Conservation (phyloP, 495 filamentous ascomycete species). For the Penicillium fimorum region DNA sequence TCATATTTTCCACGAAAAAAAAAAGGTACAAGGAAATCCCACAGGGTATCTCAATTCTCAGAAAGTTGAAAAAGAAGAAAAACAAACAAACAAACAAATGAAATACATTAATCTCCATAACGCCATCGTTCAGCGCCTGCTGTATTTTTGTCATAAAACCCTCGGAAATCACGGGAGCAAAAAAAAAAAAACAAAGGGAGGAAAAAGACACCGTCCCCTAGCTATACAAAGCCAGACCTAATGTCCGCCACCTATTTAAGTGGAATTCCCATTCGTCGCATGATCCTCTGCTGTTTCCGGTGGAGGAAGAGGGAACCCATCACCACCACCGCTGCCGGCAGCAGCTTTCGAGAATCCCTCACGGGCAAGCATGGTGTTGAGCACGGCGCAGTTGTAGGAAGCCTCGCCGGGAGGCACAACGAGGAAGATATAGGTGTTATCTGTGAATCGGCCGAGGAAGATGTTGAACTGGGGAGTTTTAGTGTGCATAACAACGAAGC, state of each 20-base stretch:
- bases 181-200: neutral
- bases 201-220: neutral
- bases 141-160: constrained; percentile 10
- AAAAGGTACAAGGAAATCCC: constrained; percentile 9
- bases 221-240: constrained; percentile 3
- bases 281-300: constrained; percentile 33
- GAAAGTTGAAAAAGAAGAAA: neutral
- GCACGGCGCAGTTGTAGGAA: constrained; percentile 79
- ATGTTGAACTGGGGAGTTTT: constrained; percentile 78
- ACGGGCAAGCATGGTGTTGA: constrained; percentile 84
- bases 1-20: neutral
- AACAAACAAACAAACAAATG: constrained; percentile 3
- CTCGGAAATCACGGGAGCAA: constrained; percentile 3
- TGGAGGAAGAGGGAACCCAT: constrained; percentile 46
- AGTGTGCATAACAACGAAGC: constrained; percentile 65
- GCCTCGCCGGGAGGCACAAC: constrained; percentile 86
- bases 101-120: constrained; percentile 25
- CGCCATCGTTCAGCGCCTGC: constrained; percentile 30
- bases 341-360: constrained; percentile 65
- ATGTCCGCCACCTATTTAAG: neutral
- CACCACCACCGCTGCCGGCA: constrained; percentile 36
- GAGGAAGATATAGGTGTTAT: constrained; percentile 93
- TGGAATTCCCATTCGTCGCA: constrained; percentile 16
- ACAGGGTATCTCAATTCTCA: constrained; percentile 29
- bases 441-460: constrained; percentile 88